Conservation (phyloP, 805 yeast genomes). For the Saturnispora besseyi region DNA sequence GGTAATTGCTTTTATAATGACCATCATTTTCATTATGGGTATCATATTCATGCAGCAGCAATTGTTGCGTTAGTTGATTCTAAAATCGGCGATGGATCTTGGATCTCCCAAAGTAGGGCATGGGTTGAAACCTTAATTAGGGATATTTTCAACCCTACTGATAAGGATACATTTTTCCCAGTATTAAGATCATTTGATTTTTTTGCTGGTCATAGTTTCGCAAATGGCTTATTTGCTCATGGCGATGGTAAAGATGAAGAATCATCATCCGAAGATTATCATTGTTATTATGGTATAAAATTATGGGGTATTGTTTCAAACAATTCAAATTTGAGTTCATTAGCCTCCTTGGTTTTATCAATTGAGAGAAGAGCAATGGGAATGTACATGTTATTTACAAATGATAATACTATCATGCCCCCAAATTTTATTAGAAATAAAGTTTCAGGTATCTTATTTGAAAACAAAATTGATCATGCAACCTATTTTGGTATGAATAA, state of each 20-base stretch:
- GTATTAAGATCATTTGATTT: conserved; percentile 60
- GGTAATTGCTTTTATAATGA: conserved; percentile 77
- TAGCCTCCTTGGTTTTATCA: conserved; percentile 52
- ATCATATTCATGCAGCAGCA: conserved; percentile 77
- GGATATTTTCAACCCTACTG: conserved; percentile 59
- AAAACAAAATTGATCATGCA: conserved; percentile 63
- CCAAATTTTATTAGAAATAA: conserved; percentile 42
- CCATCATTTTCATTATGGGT: conserved; percentile 85
- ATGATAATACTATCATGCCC: conserved; percentile 45
- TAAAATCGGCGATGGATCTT: conserved; percentile 38
- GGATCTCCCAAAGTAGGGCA: conserved; percentile 38
- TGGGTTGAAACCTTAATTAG: conserved; percentile 57
- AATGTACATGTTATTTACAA: conserved; percentile 41
- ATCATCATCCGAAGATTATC: conserved; percentile 62
- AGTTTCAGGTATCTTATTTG: conserved; percentile 62
- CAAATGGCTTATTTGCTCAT: conserved; percentile 53
- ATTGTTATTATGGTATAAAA: conserved; percentile 59
- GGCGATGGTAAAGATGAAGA: conserved; percentile 69
- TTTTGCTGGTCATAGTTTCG: conserved; percentile 70
- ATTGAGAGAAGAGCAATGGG: conserved; percentile 47
- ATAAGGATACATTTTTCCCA: conserved; percentile 49
- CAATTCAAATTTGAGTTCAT: conserved; percentile 41
- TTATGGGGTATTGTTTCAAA: conserved; percentile 57
- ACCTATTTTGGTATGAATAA: conserved; percentile 57
- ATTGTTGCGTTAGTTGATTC: conserved; percentile 59